phyloP scores from a whole-genome alignment of 78 protist species.

The Dictyostelium capitatum region DNA sequence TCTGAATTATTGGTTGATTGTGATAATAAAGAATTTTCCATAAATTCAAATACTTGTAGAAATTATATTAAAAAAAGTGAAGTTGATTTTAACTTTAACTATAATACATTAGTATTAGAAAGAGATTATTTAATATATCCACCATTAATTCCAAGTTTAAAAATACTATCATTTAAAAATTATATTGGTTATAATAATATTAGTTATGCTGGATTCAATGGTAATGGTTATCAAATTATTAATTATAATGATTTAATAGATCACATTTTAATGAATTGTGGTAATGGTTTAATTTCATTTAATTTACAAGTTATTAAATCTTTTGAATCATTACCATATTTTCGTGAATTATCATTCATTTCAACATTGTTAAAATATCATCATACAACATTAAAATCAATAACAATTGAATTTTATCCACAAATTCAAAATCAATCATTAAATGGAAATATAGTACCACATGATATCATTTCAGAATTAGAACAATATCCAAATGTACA shows the following conservation, averaged over 20 bases:
- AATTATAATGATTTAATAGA: background rate
- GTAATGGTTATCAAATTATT: background rate
- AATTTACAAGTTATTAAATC: background rate
- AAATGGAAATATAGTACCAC: background rate
- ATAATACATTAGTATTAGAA: background rate
- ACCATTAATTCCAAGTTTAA: constrained; percentile 3
- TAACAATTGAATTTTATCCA: background rate
- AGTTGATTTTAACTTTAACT: background rate
- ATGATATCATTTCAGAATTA: background rate
- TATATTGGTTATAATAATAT: background rate
- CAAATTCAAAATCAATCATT: background rate
- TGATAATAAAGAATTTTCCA: background rate
- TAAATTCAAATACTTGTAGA: background rate
- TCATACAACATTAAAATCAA: background rate
- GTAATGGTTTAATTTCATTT: background rate
- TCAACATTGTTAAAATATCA: background rate
- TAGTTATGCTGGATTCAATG: background rate
- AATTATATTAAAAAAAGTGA: background rate
- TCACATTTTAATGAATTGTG: background rate
- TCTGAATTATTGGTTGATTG: background rate
- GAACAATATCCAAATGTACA: background rate
- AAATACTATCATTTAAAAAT: background rate
- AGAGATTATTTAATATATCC: constrained; percentile 15
- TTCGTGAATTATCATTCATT: background rate
- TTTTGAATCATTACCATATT: background rate